These are phyloP conservation scores for Picochlorum sp. DNA, from an alignment of 139 green algal species.

Conservation along the genomic window DNA sequence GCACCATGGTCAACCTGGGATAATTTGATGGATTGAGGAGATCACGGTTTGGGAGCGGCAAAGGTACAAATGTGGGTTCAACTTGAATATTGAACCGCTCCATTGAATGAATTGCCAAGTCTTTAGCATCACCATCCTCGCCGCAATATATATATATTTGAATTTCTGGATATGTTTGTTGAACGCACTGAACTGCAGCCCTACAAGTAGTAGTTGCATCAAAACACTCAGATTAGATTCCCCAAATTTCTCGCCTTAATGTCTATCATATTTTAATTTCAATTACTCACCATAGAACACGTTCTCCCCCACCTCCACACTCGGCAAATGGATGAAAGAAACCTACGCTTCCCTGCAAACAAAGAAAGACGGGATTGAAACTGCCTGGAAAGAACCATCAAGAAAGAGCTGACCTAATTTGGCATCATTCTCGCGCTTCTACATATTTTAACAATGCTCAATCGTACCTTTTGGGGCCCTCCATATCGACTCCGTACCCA, in stretches of 20 bases:
- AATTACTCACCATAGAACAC: constrained; percentile 90
- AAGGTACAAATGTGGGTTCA: constrained; percentile 36
- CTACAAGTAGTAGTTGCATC: too few relatives aligned
- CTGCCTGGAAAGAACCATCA: too few relatives aligned
- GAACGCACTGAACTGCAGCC: constrained; percentile 35
- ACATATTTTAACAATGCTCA: too few relatives aligned
- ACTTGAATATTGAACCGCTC: constrained; percentile 57
- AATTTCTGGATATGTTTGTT: constrained; percentile 7
- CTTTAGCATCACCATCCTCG: constrained; percentile 20
- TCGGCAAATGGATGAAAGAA: constrained; percentile 93
- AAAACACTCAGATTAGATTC: too few relatives aligned
- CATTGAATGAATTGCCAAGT: constrained; percentile 37
- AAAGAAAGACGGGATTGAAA: too few relatives aligned
- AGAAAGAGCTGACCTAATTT: too few relatives aligned
- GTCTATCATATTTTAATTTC: too few relatives aligned
- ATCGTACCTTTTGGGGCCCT: too few relatives aligned
- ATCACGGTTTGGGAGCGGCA: constrained; percentile 36
- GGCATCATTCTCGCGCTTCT: too few relatives aligned
- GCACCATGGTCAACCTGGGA: constrained; percentile 72
- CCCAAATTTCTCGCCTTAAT: too few relatives aligned
- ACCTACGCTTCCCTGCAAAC: constrained; percentile 53
- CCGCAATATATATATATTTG: constrained; percentile 65
- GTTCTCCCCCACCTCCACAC: constrained; percentile 84
- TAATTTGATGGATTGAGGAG: constrained; percentile 56
- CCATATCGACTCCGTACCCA: too few relatives aligned